Percentiles rank a stretch among this genome's conserved stretches.
These are phyloP conservation scores for Aspergillus fumigatiaffinis DNA, from an alignment of 2,329 filamentous ascomycete species.

Conservation along the genomic window DNA sequence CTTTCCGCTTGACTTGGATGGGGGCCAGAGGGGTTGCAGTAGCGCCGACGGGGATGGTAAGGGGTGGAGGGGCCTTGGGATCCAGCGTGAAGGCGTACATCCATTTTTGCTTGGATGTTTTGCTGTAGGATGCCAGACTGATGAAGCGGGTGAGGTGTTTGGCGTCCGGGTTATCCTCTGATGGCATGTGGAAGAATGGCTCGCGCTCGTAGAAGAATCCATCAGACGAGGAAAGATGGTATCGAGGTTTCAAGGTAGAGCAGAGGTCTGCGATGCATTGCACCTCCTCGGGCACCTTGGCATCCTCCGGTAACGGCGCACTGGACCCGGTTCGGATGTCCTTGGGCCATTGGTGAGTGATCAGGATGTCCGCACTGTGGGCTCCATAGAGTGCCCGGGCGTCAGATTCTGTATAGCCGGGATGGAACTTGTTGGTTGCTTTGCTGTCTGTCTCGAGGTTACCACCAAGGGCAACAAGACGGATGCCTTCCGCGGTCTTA, in stretches of 20 bases:
- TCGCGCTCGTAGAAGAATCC: constrained; percentile 83
- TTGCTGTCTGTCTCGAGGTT: constrained; percentile 45
- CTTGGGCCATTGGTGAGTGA: constrained; percentile 83
- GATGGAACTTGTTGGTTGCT: constrained; percentile 64
- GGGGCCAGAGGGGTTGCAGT: constrained; percentile 65
- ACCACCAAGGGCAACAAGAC: constrained; percentile 83
- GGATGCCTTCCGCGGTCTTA: constrained; percentile 84
- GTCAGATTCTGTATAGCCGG: constrained; percentile 73
- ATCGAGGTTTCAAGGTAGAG: constrained; percentile 76
- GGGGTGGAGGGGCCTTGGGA: constrained; percentile 55
- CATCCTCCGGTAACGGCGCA: constrained; percentile 53
- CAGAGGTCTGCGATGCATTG: constrained; percentile 75
- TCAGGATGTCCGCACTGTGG: constrained; percentile 75
- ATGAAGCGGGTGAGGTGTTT: constrained; percentile 79
- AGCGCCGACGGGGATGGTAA: constrained; percentile 62
- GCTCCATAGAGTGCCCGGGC: constrained; percentile 71
- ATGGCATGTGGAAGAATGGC: constrained; percentile 72
- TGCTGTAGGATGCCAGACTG: constrained; percentile 76
- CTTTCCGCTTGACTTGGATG: constrained; percentile 56
- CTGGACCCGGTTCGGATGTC: constrained; percentile 67
- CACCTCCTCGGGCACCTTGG: constrained; percentile 52
- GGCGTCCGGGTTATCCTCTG: constrained; percentile 50
- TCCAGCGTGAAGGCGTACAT: constrained; percentile 64
- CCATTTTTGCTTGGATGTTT: constrained; percentile 66
- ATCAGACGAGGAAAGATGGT: constrained; percentile 74